Conservation (phyloP, 2,329 filamentous ascomycete genomes). For the Aspergillus phoenicis region DNA sequence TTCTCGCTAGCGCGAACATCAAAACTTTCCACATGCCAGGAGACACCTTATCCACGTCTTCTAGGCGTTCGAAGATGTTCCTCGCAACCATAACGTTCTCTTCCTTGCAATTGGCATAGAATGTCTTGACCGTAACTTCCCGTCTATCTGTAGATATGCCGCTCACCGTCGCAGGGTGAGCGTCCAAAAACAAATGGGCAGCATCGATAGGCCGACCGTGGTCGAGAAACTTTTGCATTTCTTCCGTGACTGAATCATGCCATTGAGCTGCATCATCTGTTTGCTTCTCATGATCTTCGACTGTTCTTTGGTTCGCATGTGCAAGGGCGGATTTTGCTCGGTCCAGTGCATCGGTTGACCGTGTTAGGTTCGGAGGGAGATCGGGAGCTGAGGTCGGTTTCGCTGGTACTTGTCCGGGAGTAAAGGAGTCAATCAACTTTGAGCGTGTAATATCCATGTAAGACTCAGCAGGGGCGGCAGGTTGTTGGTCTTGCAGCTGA, state of each 20-base stretch:
- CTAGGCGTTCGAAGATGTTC: conserved; percentile 39
- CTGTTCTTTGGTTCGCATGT: not conserved
- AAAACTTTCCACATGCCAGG: conserved; percentile 41
- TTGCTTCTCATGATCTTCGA: not conserved
- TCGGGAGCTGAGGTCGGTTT: not conserved
- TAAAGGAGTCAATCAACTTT: not conserved
- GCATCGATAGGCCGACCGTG: conserved; percentile 37
- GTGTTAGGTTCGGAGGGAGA: conserved; percentile 8
- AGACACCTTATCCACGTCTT: conserved; percentile 35
- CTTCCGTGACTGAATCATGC: conserved; percentile 19
- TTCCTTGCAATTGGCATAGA: conserved; percentile 40
- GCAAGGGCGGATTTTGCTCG: not conserved
- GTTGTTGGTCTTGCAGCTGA: not conserved
- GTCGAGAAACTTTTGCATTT: conserved; percentile 31
- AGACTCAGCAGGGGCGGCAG: conserved; percentile 1
- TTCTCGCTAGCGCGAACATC: conserved; percentile 39
- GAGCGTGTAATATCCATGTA: conserved; percentile 8
- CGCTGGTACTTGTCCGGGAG: not conserved
- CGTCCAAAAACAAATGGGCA: conserved; percentile 39
- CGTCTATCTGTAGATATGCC: conserved; percentile 31
- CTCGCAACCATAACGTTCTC: conserved; percentile 44
- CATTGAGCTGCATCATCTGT: not conserved
- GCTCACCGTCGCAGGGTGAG: conserved; percentile 22
- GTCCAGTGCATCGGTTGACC: conserved; percentile 4
- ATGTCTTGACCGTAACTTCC: conserved; percentile 35